phyloP scores from a whole-genome alignment of 306 rosid species.

The Cercis canadensis region DNA sequence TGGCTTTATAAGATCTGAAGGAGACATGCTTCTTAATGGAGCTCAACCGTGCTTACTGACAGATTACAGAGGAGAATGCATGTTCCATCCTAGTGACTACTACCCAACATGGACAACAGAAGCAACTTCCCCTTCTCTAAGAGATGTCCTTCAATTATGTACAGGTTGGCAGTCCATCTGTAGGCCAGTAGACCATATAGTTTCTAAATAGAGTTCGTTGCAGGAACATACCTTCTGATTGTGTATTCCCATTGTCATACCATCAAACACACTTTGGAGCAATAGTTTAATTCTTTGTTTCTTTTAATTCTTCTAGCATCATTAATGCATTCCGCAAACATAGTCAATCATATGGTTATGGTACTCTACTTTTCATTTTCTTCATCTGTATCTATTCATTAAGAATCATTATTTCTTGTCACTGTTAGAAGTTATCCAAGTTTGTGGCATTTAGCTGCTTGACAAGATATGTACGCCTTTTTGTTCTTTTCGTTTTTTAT shows the following conservation, averaged over 20 bases:
- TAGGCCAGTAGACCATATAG: constrained; percentile 48
- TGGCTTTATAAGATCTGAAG: constrained; percentile 61
- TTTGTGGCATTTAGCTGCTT: neutral
- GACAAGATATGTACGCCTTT: neutral
- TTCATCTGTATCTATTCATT: no score
- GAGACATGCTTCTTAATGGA: constrained; percentile 68
- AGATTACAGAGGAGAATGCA: constrained; percentile 38
- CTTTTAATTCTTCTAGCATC: constrained; percentile 9
- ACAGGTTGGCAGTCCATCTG: constrained; percentile 69
- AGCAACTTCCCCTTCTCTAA: constrained; percentile 63
- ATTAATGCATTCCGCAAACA: constrained; percentile 2
- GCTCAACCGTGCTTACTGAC: constrained; percentile 49
- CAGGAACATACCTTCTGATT: constrained; percentile 9
- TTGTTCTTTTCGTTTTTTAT: neutral
- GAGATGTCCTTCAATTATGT: constrained; percentile 54
- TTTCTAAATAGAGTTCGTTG: constrained; percentile 33
- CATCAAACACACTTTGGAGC: neutral
- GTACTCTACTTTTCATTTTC: neutral
- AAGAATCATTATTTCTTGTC: constrained; percentile 1
- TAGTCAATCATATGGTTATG: neutral
- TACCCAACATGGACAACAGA: constrained; percentile 70
- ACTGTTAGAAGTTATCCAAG: neutral
- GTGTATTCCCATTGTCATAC: neutral
- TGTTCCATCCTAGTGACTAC: constrained; percentile 72
- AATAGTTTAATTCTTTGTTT: neutral